Percentiles rank a stretch among this genome's conserved stretches.
Evolutionary conservation across 1,139 yeast species (phyloP).

Genomic region (Blastobotrys niveus): DNA sequence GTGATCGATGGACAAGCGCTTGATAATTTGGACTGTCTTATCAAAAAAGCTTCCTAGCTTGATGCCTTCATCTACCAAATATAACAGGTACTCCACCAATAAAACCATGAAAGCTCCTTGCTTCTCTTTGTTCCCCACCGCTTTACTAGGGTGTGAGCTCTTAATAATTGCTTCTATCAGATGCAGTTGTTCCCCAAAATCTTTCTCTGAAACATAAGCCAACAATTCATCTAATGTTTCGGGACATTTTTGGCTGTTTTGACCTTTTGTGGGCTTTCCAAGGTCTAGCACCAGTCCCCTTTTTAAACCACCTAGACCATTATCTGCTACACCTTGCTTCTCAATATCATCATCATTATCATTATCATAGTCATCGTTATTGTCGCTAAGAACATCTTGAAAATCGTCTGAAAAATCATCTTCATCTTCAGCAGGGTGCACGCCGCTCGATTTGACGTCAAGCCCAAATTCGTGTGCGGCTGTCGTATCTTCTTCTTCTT

Average conservation of each 20-base stretch:
- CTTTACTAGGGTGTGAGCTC: constrained; percentile 67
- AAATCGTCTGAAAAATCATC: constrained; percentile 14
- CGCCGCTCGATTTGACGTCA: constrained; percentile 22
- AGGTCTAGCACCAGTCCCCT: too few species aligned
- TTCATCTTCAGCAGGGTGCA: constrained; percentile 22
- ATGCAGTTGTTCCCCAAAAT: constrained; percentile 42
- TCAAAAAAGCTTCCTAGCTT: constrained; percentile 39
- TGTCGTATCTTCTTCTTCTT: constrained; percentile 21
- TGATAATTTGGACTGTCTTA: constrained; percentile 47
- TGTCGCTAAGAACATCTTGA: constrained; percentile 3
- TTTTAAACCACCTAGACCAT: too few species aligned
- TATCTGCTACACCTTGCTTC: too few species aligned
- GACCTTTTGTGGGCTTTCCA: too few species aligned
- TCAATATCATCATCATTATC: neutral
- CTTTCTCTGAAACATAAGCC: constrained; percentile 36
- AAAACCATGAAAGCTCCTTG: constrained; percentile 60
- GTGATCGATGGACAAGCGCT: constrained; percentile 59
- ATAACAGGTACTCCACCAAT: constrained; percentile 57
- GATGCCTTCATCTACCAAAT: constrained; percentile 39
- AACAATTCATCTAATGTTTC: constrained; percentile 48
- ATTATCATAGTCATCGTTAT: neutral
- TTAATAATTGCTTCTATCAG: constrained; percentile 53
- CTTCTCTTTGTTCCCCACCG: constrained; percentile 75
- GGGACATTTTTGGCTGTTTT: constrained; percentile 41
- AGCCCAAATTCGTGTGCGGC: constrained; percentile 25